Evolutionary conservation across 257 asterid genomes (phyloP).

Genomic region (Primulina eburnea): DNA sequence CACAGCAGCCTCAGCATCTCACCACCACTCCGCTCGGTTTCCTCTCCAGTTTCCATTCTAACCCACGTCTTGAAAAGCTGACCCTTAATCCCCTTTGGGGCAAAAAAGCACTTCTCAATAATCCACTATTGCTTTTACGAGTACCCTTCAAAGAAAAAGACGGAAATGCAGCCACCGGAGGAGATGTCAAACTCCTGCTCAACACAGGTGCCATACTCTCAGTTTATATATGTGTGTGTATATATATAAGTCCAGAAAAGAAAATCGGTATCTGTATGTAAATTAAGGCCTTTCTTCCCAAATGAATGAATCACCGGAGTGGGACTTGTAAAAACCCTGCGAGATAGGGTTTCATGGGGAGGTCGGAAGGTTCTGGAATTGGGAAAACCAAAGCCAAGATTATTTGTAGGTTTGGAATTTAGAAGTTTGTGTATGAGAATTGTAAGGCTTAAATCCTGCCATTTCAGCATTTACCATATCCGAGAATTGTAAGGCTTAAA

Average conservation of each 20-base stretch:
- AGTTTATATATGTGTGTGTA: no score
- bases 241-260: no score
- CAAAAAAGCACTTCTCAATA: conserved; percentile 47
- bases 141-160: conserved; percentile 40
- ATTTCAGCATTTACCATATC: conserved; percentile 33
- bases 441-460: conserved; percentile 56
- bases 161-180: conserved; percentile 54
- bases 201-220: conserved; percentile 74
- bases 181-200: conserved; percentile 68
- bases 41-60: conserved; percentile 66
- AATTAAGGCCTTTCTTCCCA: not conserved
- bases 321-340: conserved; percentile 17
- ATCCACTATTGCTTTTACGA: conserved; percentile 36
- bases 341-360: conserved; percentile 48
- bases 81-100: conserved; percentile 54
- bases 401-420: conserved; percentile 27
- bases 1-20: conserved; percentile 76
- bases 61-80: conserved; percentile 46
- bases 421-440: conserved; percentile 31
- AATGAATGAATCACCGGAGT: not conserved
- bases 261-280: no score
- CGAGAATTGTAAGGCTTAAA: conserved; percentile 43
- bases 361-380: conserved; percentile 68
- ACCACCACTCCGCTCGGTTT: conserved; percentile 57
- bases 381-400: not conserved